These are phyloP conservation scores for Vararia minispora DNA, from an alignment of 768 basidiomycete species.

Conservation along the genomic window DNA sequence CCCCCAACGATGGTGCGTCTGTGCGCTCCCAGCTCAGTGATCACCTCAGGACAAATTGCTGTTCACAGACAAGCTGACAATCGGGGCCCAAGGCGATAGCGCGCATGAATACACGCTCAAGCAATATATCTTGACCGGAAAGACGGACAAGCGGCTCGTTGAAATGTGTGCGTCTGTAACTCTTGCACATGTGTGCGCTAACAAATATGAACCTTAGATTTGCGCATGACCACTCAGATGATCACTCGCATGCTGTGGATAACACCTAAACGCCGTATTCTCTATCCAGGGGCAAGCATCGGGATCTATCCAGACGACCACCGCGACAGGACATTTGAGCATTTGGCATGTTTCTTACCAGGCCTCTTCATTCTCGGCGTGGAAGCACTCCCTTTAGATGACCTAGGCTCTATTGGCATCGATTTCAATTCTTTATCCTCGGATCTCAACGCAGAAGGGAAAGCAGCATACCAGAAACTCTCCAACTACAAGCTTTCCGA, in stretches of 20 bases:
- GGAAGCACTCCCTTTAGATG: constrained; percentile 46
- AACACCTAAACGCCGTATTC: constrained; percentile 48
- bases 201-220: constrained; percentile 27
- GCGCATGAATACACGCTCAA: constrained; percentile 73
- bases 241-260: constrained; percentile 57
- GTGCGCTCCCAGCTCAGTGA: neutral
- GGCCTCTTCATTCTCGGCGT: constrained; percentile 65
- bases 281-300: constrained; percentile 52
- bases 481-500: constrained; percentile 41
- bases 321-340: constrained; percentile 49
- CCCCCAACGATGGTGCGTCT: constrained; percentile 36
- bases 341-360: constrained; percentile 70
- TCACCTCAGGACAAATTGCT: constrained; percentile 29
- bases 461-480: constrained; percentile 27
- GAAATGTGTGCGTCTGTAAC: constrained; percentile 42
- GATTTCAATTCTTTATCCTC: constrained; percentile 27
- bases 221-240: constrained; percentile 49
- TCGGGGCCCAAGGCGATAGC: constrained; percentile 63
- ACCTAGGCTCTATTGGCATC: constrained; percentile 37
- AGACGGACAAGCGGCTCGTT: constrained; percentile 45
- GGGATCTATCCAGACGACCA: constrained; percentile 20
- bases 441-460: constrained; percentile 14
- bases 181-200: neutral
- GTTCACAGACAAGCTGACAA: constrained; percentile 29
- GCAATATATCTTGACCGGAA: constrained; percentile 55